A percentile compares a stretch with the other conserved stretches of the same genome.
phyloP scores from a whole-genome alignment of 2,329 filamentous ascomycete species.

The Pseudocercospora fuligena region DNA sequence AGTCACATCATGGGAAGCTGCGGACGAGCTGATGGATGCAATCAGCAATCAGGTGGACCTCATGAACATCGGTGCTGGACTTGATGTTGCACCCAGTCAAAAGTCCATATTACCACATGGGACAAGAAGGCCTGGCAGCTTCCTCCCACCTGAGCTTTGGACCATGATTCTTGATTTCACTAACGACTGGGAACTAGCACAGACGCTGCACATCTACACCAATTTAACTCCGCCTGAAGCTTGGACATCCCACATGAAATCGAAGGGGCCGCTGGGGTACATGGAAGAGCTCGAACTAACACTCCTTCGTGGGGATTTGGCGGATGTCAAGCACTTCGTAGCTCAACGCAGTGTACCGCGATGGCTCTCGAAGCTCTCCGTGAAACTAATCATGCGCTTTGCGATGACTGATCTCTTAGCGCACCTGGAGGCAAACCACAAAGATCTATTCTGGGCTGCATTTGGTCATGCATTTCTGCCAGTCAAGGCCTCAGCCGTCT shows the following conservation, averaged over 20 bases:
- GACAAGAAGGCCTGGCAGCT: constrained; percentile 36
- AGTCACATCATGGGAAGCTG: constrained; percentile 59
- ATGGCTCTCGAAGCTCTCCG: constrained; percentile 78
- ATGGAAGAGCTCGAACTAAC: constrained; percentile 84
- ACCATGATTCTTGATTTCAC: constrained; percentile 82
- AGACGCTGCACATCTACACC: constrained; percentile 79
- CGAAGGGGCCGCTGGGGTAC: constrained; percentile 71
- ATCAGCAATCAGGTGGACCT: constrained; percentile 79
- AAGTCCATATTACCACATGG: constrained; percentile 42
- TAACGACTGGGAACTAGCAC: constrained; percentile 88
- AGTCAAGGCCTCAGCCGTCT: constrained; percentile 85
- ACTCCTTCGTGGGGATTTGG: constrained; percentile 73
- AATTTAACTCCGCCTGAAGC: constrained; percentile 73
- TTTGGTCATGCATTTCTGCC: constrained; percentile 82
- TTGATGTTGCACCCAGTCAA: constrained; percentile 55
- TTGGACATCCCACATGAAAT: constrained; percentile 69
- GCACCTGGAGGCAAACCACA: constrained; percentile 69
- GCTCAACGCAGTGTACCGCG: constrained; percentile 68
- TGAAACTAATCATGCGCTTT: constrained; percentile 91
- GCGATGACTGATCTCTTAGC: constrained; percentile 78
- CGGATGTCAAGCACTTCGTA: constrained; percentile 75
- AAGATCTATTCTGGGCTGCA: constrained; percentile 82
- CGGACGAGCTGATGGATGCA: constrained; percentile 73
- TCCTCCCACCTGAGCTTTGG: constrained; percentile 85
- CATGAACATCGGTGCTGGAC: constrained; percentile 72